Conservation (phyloP, 2,329 filamentous ascomycete species). For the Pseudogymnoascus sp. region DNA sequence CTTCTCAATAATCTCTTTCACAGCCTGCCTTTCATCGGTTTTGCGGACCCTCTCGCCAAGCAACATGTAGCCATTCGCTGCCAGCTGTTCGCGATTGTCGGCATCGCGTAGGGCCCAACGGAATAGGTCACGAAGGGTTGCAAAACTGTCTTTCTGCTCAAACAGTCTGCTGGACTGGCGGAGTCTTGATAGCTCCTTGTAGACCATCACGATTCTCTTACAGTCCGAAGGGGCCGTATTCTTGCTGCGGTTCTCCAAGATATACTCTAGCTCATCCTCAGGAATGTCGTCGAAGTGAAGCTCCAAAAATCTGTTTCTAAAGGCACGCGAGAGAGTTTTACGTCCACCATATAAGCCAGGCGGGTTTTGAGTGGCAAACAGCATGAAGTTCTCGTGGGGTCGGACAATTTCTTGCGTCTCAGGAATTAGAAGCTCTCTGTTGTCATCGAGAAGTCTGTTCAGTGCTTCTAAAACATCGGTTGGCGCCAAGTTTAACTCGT, state of each 20-base stretch:
- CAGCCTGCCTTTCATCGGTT: conserved; percentile 70
- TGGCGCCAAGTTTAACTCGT: conserved; percentile 93
- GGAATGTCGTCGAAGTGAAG: conserved; percentile 98
- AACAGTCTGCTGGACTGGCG: conserved; percentile 87
- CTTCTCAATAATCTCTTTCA: conserved; percentile 81
- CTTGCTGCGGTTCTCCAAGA: conserved; percentile 78
- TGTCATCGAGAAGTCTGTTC: conserved; percentile 92
- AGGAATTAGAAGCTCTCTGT: conserved; percentile 87
- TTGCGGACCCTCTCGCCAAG: conserved; percentile 92
- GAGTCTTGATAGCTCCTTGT: conserved; percentile 81
- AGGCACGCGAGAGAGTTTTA: conserved; percentile 87
- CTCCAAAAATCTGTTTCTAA: conserved; percentile 93
- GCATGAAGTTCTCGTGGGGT: conserved; percentile 91
- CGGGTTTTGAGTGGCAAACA: conserved; percentile 97
- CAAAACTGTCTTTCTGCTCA: conserved; percentile 95
- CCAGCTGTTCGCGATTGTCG: conserved; percentile 79
- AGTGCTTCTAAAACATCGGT: conserved; percentile 95
- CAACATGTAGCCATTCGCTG: conserved; percentile 90
- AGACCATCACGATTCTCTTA: conserved; percentile 82
- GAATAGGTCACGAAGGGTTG: conserved; percentile 90
- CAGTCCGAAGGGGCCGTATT: conserved; percentile 87
- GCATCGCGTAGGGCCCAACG: conserved; percentile 84
- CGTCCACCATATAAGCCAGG: conserved; percentile 90
- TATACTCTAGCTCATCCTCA: conserved; percentile 84
- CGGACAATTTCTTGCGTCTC: conserved; percentile 92